These are phyloP conservation scores for Onygena corvina DNA, from an alignment of 2,329 filamentous ascomycete genomes.

Conservation along the genomic window DNA sequence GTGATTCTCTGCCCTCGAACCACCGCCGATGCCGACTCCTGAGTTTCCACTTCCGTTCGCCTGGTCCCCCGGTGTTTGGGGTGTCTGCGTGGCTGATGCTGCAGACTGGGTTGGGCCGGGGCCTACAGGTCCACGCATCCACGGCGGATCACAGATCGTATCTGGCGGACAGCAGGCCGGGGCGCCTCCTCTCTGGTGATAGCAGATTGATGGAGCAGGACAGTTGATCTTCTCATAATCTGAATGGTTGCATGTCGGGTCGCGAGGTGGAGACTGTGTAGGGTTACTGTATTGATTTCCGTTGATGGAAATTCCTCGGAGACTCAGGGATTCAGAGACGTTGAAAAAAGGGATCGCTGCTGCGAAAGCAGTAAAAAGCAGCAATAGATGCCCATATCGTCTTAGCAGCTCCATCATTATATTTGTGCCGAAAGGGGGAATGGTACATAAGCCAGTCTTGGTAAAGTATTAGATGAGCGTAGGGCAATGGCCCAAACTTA, in stretches of 20 bases:
- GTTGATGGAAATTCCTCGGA: background rate
- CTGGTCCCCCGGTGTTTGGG: background rate
- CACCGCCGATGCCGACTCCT: conserved; percentile 6
- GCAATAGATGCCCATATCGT: background rate
- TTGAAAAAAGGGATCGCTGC: background rate
- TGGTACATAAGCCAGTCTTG: too few species aligned
- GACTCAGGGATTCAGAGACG: background rate
- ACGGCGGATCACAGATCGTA: conserved; percentile 16
- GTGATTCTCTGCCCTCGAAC: conserved; percentile 6
- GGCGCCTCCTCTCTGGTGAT: conserved; percentile 18
- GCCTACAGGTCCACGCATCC: conserved; percentile 3
- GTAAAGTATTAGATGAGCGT: background rate
- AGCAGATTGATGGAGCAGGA: conserved; percentile 17
- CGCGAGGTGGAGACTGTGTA: background rate
- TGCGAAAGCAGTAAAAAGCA: background rate
- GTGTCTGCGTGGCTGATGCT: background rate
- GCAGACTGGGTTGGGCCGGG: background rate
- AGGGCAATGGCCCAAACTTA: background rate
- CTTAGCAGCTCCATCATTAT: background rate
- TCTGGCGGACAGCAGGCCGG: conserved; percentile 22
- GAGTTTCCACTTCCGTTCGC: conserved; percentile 2
- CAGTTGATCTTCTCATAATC: conserved; percentile 7
- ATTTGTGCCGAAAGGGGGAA: background rate
- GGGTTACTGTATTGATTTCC: background rate
- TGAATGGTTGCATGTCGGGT: conserved; percentile 8